A percentile compares a stretch with the other conserved stretches of the same genome.
Evolutionary conservation across 352 stramenopile species (phyloP).

Genomic region (Aphanomyces euteiches): DNA sequence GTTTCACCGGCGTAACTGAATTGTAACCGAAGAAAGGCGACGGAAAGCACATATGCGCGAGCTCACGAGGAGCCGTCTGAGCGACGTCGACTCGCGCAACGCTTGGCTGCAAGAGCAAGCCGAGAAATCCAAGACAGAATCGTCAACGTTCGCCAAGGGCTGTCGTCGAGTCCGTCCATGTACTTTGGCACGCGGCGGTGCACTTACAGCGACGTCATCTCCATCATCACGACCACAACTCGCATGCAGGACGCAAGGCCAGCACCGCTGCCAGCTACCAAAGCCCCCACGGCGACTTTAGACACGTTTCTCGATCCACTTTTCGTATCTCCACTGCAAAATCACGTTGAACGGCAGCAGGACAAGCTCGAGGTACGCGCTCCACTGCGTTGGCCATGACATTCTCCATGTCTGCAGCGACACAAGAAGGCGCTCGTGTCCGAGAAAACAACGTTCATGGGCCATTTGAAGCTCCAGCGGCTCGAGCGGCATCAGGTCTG

Average conservation of each 20-base stretch:
- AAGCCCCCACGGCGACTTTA: background rate
- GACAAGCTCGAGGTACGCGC: conserved; percentile 9
- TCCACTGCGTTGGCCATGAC: background rate
- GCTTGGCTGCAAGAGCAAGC: conserved; percentile 26
- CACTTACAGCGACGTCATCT: conserved; percentile 71
- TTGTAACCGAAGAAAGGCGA: background rate
- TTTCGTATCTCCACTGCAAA: conserved; percentile 35
- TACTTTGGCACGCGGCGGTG: conserved; percentile 71
- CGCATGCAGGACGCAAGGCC: background rate
- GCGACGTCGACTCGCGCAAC: conserved; percentile 3
- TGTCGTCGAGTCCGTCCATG: conserved; percentile 50
- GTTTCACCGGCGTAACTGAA: background rate
- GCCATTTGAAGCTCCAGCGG: conserved; percentile 37
- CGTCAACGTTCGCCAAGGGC: conserved; percentile 54
- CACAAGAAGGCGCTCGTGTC: conserved; percentile 39
- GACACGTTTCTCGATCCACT: conserved; percentile 24
- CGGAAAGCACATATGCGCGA: background rate
- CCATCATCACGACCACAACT: conserved; percentile 50
- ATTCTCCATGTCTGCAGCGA: conserved; percentile 28
- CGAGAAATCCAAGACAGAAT: conserved; percentile 44
- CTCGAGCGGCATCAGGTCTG: conserved; percentile 34
- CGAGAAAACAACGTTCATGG: conserved; percentile 52
- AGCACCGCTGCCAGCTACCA: background rate
- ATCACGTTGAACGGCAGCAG: conserved; percentile 29
- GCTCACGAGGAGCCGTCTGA: background rate